phyloP scores from a whole-genome alignment of 192 early-diverging fungal species.

The Geranomyces michiganensis region DNA sequence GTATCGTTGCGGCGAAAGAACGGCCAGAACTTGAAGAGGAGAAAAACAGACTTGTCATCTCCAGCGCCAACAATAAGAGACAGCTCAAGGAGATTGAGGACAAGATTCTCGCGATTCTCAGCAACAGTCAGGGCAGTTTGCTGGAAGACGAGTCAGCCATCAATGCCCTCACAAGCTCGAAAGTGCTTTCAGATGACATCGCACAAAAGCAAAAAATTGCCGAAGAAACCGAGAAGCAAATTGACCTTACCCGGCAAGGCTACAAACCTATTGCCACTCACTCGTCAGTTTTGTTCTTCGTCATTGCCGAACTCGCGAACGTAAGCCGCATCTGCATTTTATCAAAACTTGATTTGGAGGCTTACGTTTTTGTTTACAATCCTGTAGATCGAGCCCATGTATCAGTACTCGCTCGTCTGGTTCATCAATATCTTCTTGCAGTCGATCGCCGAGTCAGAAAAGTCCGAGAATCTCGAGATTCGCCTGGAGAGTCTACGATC shows the following conservation, averaged over 20 bases:
- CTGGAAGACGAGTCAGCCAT: conserved; percentile 67
- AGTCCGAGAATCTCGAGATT: conserved; percentile 51
- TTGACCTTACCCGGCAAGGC: conserved; percentile 62
- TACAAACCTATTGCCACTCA: conserved; percentile 64
- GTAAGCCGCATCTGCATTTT: conserved; percentile 35
- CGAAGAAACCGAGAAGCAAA: conserved; percentile 64
- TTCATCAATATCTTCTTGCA: conserved; percentile 69
- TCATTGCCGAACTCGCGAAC: conserved; percentile 66
- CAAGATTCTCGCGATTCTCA: conserved; percentile 60
- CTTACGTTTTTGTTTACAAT: not conserved
- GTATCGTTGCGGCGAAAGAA: conserved; percentile 66
- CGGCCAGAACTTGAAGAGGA: conserved; percentile 70
- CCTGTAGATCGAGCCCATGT: conserved; percentile 63
- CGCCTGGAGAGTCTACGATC: conserved; percentile 58
- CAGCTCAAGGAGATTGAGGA: conserved; percentile 69
- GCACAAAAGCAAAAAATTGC: conserved; percentile 64
- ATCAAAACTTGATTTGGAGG: not conserved
- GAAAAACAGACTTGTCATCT: conserved; percentile 60
- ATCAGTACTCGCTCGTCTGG: conserved; percentile 65
- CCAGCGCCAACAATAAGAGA: conserved; percentile 63
- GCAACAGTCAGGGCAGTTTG: conserved; percentile 58
- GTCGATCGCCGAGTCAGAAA: conserved; percentile 60
- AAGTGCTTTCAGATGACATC: conserved; percentile 62
- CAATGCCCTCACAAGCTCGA: conserved; percentile 59
- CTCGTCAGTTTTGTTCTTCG: conserved; percentile 65